phyloP scores from a whole-genome alignment of 2,329 filamentous ascomycete species.

The Nemania diffusa region DNA sequence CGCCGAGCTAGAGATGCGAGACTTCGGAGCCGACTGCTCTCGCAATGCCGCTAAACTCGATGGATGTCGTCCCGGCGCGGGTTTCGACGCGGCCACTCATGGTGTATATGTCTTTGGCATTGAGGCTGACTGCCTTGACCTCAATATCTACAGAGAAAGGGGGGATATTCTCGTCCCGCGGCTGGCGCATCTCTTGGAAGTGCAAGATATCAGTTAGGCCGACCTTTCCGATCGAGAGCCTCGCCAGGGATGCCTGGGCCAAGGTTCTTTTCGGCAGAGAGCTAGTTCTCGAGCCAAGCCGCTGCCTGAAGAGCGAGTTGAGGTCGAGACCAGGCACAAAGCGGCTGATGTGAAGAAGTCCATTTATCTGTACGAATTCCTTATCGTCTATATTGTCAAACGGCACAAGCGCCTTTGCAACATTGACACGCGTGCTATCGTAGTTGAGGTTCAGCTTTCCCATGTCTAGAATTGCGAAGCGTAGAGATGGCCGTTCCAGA shows the following conservation, averaged over 20 bases:
- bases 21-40: slow-evolving; percentile 35
- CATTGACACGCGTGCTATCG: no score
- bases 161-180: background rate
- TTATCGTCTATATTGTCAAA: background rate
- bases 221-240: slow-evolving; percentile 17
- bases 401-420: background rate
- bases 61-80: slow-evolving; percentile 8
- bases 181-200: slow-evolving; percentile 34
- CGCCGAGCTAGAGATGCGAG: slow-evolving; percentile 37
- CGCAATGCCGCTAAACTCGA: slow-evolving; percentile 47
- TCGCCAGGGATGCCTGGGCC: slow-evolving; percentile 15
- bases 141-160: slow-evolving; percentile 12
- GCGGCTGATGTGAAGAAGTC: background rate
- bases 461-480: background rate
- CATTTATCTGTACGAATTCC: background rate
- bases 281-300: background rate
- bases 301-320: background rate
- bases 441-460: no score
- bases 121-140: slow-evolving; percentile 35
- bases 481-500: background rate
- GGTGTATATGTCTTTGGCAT: slow-evolving; percentile 44
- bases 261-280: background rate
- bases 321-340: background rate
- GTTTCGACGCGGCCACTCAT: slow-evolving; percentile 45
- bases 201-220: slow-evolving; percentile 34